Percentiles rank a stretch among this genome's conserved stretches.
phyloP scores from a whole-genome alignment of 2,329 filamentous ascomycete genomes.

The Fusarium veterinarium region DNA sequence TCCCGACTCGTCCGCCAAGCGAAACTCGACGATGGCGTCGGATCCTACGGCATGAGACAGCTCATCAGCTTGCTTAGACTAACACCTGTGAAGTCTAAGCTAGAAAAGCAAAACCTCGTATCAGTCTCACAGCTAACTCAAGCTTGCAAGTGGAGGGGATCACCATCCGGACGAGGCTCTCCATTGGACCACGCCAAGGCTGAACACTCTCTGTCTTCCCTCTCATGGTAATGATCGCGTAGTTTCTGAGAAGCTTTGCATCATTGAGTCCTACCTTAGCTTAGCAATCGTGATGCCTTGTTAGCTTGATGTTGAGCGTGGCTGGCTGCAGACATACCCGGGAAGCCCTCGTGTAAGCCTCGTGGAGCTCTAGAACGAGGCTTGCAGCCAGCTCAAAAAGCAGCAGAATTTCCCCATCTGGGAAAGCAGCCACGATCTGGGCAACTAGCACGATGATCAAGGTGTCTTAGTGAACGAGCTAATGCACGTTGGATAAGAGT shows the following conservation, averaged over 20 bases:
- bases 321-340: not conserved
- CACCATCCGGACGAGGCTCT: not conserved
- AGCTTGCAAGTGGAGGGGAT: slow-evolving; percentile 1
- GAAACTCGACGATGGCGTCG: slow-evolving; percentile 10
- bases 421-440: slow-evolving; percentile 5
- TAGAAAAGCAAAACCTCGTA: slow-evolving; percentile 7
- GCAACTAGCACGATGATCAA: not conserved
- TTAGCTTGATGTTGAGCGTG: not conserved
- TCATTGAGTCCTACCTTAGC: slow-evolving; percentile 11
- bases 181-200: slow-evolving; percentile 26
- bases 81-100: slow-evolving; percentile 3
- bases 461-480: not conserved
- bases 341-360: slow-evolving; percentile 4
- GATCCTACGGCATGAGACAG: not conserved
- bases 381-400: not conserved
- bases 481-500: slow-evolving; percentile 15
- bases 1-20: not conserved
- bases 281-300: not conserved
- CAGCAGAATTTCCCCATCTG: slow-evolving; percentile 19
- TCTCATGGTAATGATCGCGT: slow-evolving; percentile 1
- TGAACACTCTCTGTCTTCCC: not conserved
- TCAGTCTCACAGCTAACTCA: slow-evolving; percentile 5
- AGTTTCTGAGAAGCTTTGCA: slow-evolving; percentile 5
- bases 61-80: not conserved
- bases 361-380: slow-evolving; percentile 3